Evolutionary conservation across 352 stramenopile species (phyloP), one percentile per base, ranked within the genome.

Genomic region (Pythium phragmitis): DNA sequence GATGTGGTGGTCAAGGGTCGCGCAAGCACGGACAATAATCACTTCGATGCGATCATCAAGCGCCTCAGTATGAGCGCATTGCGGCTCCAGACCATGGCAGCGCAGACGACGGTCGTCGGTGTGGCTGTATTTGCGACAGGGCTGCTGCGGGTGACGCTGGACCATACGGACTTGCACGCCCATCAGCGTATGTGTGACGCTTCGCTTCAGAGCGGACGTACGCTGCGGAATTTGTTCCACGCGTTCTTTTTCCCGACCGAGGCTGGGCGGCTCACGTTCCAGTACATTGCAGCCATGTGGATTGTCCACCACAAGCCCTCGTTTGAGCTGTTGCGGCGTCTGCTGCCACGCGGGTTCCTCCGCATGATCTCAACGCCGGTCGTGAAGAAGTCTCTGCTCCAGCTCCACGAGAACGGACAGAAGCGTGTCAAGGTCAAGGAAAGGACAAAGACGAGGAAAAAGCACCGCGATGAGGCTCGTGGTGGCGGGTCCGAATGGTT

Each of bases 231-330:
- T 37, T 53, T 95, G 7, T 78, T 85, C 63, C 84, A 88, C 30
- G 81, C 80, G 3, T 87, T 93, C 50, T 95, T 92, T 36, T 73
- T 90, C 36, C 69, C 73, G 11, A 76, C 70, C 0, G 74, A 81
- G 23, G 73, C 76, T 13, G 82, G 79, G 5, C 82, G 80, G 12
- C 80, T 89, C 50, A 83, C 80, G 9, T 92, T 88, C 57, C 82
- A 88, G 60, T 91, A 85, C 42, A 80, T 95, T 28, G 68, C 71
- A 8, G 84, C 74, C 11, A 91, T 95, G 21, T 95, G 84, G 82
- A 77, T 89, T 36, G 80, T 82, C 21, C 78, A 91, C 59, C 86
- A 95, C 67, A 83, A 80, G 57, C 60, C 75, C 3, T 92, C 86
- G 11, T 88, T 86, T 56, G 79, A 92, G 36, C 74, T 92, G 68